Evolutionary conservation across 179 eudicot genomes (phyloP).

Genomic region (Beta macrorhiza): DNA sequence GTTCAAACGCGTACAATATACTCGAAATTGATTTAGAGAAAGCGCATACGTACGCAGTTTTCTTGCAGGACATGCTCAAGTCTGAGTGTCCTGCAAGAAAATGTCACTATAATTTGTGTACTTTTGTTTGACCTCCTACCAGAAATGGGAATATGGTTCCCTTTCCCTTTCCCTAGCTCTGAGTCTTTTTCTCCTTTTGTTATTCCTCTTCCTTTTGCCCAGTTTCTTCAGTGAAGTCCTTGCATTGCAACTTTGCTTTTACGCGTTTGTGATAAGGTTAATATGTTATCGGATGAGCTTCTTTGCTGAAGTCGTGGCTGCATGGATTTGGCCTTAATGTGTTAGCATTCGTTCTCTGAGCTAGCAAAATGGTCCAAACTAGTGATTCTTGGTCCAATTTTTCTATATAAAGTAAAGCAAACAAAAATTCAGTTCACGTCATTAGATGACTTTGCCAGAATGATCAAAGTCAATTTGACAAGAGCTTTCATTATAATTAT

Average conservation of each 20-base stretch:
- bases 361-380: neutral
- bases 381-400: slow-evolving; percentile 14
- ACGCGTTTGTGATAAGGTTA: neutral
- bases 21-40: too few relatives aligned
- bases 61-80: too few relatives aligned
- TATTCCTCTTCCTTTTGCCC: neutral
- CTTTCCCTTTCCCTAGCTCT: too few relatives aligned
- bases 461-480: neutral
- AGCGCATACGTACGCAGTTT: too few relatives aligned
- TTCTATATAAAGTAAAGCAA: neutral
- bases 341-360: neutral
- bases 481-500: slow-evolving; percentile 14
- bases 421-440: neutral
- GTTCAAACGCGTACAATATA: too few relatives aligned
- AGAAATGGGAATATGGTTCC: neutral
- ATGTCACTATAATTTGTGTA: too few relatives aligned
- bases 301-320: neutral
- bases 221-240: neutral
- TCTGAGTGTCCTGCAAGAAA: neutral
- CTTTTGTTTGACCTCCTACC: neutral
- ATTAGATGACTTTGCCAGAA: neutral
- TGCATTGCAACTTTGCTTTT: neutral
- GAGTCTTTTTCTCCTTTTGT: neutral
- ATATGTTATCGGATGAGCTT: too few relatives aligned
- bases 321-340: neutral